A percentile compares a stretch with the other conserved stretches of the same genome.
phyloP scores from a whole-genome alignment of 768 basidiomycete species.

The Myochromella boudieri region DNA sequence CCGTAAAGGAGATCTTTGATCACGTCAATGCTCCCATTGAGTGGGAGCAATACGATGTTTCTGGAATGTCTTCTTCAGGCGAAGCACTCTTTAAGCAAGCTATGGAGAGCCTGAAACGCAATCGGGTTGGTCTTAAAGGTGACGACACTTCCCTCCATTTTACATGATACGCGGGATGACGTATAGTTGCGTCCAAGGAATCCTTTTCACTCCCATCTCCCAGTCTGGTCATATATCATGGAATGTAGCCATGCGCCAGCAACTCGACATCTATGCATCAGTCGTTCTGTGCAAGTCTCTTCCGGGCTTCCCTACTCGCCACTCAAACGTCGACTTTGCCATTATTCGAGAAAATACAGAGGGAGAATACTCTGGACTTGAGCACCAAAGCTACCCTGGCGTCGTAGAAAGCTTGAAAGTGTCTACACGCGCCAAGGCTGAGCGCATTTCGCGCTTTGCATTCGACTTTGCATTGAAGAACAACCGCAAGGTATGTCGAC shows the following conservation, averaged over 20 bases:
- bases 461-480: conserved; percentile 99
- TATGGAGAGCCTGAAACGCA: conserved; percentile 96
- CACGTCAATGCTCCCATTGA: conserved; percentile 97
- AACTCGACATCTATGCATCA: conserved; percentile 98
- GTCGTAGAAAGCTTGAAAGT: conserved; percentile 99
- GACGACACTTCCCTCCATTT: conserved; percentile 20
- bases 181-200: conserved; percentile 53
- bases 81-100: conserved; percentile 96
- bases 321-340: conserved; percentile 96
- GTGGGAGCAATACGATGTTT: conserved; percentile 98
- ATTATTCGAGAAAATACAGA: conserved; percentile 99
- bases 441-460: conserved; percentile 95
- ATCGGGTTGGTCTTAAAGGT: conserved; percentile 99
- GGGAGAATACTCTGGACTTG: conserved; percentile 98
- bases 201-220: conserved; percentile 97
- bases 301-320: conserved; percentile 93
- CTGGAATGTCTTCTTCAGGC: conserved; percentile 91
- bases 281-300: conserved; percentile 98
- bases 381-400: conserved; percentile 97
- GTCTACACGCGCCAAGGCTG: conserved; percentile 91
- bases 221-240: conserved; percentile 96
- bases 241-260: conserved; percentile 99
- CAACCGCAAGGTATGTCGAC: conserved; percentile 77
- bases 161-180: background rate
- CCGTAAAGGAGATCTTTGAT: conserved; percentile 98